Evolutionary conservation across 2,329 filamentous ascomycete genomes (phyloP).

Genomic region (Fusarium domesticum): DNA sequence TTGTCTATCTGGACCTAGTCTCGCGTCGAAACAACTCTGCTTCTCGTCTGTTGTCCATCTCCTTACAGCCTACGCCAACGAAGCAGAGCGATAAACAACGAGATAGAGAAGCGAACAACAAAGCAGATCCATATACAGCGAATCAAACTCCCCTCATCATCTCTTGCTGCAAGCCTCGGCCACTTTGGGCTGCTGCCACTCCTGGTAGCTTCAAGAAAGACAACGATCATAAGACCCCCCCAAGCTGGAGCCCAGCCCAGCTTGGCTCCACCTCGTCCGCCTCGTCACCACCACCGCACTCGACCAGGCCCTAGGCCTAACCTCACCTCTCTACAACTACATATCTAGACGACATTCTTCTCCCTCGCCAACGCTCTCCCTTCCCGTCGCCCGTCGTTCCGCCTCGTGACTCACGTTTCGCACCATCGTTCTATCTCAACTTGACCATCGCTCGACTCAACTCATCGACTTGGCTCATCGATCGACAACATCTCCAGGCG

Average conservation of each 20-base stretch:
- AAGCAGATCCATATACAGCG: too few relatives aligned
- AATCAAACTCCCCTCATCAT: neutral
- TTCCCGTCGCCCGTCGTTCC: slow-evolving; percentile 1
- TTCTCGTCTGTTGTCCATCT: slow-evolving; percentile 8
- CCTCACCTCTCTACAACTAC: slow-evolving; percentile 18
- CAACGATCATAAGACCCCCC: neutral
- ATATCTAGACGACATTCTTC: slow-evolving; percentile 7
- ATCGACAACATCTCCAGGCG: slow-evolving; percentile 9
- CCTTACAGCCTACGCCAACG: neutral
- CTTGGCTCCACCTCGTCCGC: slow-evolving; percentile 22
- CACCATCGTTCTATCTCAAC: slow-evolving; percentile 6
- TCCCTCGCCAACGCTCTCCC: slow-evolving; percentile 1
- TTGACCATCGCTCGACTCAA: slow-evolving; percentile 1
- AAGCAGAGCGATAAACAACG: neutral
- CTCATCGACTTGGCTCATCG: slow-evolving; percentile 2
- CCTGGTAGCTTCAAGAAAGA: slow-evolving; percentile 14
- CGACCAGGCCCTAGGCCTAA: slow-evolving; percentile 3
- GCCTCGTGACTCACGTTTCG: slow-evolving; percentile 1
- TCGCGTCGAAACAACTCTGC: too few relatives aligned
- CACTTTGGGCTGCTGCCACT: neutral
- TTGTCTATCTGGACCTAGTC: slow-evolving; percentile 3
- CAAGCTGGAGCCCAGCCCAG: slow-evolving; percentile 3
- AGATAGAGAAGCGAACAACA: neutral
- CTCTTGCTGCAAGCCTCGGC: neutral
- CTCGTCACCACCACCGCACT: slow-evolving; percentile 18